Evolutionary conservation across 345 rosid genomes (phyloP).

Genomic region (Microthlaspi erraticum): DNA sequence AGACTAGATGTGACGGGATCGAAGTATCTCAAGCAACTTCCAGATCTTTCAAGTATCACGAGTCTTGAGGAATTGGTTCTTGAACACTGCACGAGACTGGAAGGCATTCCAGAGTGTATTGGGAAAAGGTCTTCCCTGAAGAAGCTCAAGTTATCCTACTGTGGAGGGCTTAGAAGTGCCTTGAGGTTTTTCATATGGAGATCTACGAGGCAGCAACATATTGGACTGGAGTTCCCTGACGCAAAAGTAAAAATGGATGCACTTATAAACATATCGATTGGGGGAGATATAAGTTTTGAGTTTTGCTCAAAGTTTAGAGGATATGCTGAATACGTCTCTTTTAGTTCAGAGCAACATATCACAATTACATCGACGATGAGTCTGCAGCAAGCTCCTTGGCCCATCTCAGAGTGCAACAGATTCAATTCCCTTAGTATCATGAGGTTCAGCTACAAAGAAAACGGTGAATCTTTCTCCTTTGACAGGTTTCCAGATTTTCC

Average conservation of each 20-base stretch:
- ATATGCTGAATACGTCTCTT: constrained; percentile 14
- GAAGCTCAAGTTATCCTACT: neutral
- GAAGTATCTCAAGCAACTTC: constrained; percentile 10
- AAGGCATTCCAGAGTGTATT: constrained; percentile 9
- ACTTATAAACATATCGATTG: constrained; percentile 5
- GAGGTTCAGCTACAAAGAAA: constrained; percentile 18
- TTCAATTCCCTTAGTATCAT: neutral
- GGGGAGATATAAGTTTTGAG: neutral
- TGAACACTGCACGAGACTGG: neutral
- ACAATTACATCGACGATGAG: neutral
- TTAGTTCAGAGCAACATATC: neutral
- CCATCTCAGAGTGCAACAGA: neutral
- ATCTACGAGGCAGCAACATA: too few species aligned
- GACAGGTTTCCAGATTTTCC: neutral
- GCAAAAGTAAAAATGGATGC: neutral
- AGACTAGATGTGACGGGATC: constrained; percentile 34
- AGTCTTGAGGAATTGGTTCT: constrained; percentile 15
- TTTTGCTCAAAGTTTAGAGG: neutral
- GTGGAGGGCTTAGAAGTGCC: too few species aligned
- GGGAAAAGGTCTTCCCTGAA: neutral
- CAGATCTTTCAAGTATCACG: neutral
- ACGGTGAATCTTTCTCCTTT: neutral
- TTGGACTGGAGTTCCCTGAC: constrained; percentile 22
- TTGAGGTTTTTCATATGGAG: too few species aligned
- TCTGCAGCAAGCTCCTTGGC: neutral